phyloP scores from a whole-genome alignment of 2,329 filamentous ascomycete genomes.

The Mariannaea sp. region DNA sequence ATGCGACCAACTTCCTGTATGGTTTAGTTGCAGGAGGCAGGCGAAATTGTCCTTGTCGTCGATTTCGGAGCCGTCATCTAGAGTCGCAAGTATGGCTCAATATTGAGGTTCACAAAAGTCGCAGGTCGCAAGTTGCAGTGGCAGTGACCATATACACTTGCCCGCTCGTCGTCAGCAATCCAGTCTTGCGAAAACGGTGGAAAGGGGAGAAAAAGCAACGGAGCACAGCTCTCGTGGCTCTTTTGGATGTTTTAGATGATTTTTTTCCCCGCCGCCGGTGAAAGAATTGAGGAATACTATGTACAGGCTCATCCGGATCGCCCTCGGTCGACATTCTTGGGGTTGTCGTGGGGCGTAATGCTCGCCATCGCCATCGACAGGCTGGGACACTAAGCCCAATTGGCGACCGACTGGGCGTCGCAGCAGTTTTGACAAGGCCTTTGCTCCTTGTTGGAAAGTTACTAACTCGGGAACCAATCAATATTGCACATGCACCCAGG shows the following conservation, averaged over 20 bases:
- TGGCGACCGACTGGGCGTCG: conserved; percentile 31
- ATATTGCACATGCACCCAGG: conserved; percentile 33
- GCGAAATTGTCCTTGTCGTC: neutral
- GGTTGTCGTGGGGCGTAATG: conserved; percentile 21
- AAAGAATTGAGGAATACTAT: conserved; percentile 10
- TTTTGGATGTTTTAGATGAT: neutral
- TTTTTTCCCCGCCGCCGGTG: no score
- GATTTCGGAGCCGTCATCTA: neutral
- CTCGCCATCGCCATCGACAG: conserved; percentile 14
- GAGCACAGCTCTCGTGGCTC: neutral
- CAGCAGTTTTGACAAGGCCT: neutral
- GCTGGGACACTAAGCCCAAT: conserved; percentile 32
- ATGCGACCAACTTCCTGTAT: conserved; percentile 15
- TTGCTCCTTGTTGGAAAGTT: neutral
- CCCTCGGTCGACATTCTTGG: conserved; percentile 39
- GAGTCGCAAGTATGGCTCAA: no score
- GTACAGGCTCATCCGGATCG: conserved; percentile 22
- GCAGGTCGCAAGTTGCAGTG: neutral
- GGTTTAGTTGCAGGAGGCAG: neutral
- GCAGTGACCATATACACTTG: neutral
- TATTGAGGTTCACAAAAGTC: no score
- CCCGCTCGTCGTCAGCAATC: neutral
- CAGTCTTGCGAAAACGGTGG: neutral
- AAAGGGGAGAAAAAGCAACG: neutral
- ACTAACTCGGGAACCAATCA: conserved; percentile 18